Evolutionary conservation across 2,329 filamentous ascomycete species (phyloP), one percentile per base, ranked within the genome.

Genomic region (Juglanconis oblonga): DNA sequence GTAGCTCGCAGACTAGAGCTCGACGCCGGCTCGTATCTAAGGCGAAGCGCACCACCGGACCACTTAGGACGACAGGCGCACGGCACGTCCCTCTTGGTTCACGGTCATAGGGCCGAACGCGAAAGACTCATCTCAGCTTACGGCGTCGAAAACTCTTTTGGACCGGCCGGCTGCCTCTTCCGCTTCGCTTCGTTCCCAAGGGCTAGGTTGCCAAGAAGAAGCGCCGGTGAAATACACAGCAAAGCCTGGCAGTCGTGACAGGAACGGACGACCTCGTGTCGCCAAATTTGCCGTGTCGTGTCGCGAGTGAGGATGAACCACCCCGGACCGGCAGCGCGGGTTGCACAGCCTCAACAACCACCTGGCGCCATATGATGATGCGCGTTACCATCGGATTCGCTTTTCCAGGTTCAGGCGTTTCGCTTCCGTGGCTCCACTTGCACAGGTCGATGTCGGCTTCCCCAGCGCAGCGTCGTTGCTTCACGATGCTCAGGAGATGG

Each of bases 331-430:
- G 48, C 47, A 35, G 14, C 24, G 48, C 17, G 50, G 32, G 40
- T 29, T 59, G 57, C 60, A 62, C 60, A 59, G 60, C 60, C 60
- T 62, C 60, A 49, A 49, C 54, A n/a, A 49, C 52, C 24, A 29
- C 49, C 59, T 55, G 57, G 42, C 50, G 57, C 44, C 32, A 33
- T 17, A 52, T 53, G 49, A 53, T 55, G 52, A 49, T 42, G 56
- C 48, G 52, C 56, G 45, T 51, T 24, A 24, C 17, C 17, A 24
- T 24, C 17, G 17, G 17, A 24, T 24, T 24, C 17, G 17, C 17
- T 24, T 24, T 24, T 24, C 17, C 29, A 31, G 44, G 36, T 24
- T 38, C 36, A 36, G 50, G 42, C 49, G 33, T 33, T 36, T 42
- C 55, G 58, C 49, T 57, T 38, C 13, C 24, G 53, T 60, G 53